These are phyloP conservation scores for Pelagophyceae sp. DNA, from an alignment of 352 stramenopile genomes.

Conservation along the genomic window DNA sequence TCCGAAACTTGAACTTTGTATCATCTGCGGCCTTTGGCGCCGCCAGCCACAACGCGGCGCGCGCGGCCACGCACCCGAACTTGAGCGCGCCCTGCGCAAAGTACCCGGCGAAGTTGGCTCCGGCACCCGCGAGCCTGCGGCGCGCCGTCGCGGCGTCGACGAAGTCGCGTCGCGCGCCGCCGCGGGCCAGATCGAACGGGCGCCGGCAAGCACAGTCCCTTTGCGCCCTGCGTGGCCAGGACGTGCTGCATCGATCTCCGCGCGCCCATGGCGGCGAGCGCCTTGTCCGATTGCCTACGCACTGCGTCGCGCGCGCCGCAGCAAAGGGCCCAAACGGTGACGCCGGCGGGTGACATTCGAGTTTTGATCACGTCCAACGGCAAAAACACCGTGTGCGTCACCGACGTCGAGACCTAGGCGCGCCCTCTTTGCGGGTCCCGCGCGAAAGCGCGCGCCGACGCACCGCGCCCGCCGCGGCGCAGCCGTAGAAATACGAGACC, in stretches of 20 bases:
- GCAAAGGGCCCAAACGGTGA: no score
- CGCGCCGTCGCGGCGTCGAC: no score
- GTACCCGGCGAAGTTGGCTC: conserved; percentile 44
- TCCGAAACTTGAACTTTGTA: no score
- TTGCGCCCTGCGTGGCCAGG: background rate
- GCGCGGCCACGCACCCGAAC: no score
- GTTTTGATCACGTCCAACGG: conserved; percentile 17
- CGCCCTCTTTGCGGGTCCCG: background rate
- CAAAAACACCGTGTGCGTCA: background rate
- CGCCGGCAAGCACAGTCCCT: background rate
- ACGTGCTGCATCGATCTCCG: background rate
- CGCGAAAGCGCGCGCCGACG: background rate
- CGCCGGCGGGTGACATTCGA: no score
- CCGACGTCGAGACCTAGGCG: background rate
- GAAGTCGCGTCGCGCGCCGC: background rate
- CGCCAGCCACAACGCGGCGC: no score
- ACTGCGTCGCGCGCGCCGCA: no score
- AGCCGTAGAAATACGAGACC: conserved; percentile 1
- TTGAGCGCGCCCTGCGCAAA: conserved; percentile 18
- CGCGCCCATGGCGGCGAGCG: background rate
- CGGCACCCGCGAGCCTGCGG: conserved; percentile 56
- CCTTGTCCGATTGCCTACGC: background rate
- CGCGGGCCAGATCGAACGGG: no score
- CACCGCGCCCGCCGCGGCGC: conserved; percentile 9
- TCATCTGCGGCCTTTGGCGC: no score